These are phyloP conservation scores for Epichloe typhina DNA, from an alignment of 2,329 filamentous ascomycete genomes.

Conservation along the genomic window DNA sequence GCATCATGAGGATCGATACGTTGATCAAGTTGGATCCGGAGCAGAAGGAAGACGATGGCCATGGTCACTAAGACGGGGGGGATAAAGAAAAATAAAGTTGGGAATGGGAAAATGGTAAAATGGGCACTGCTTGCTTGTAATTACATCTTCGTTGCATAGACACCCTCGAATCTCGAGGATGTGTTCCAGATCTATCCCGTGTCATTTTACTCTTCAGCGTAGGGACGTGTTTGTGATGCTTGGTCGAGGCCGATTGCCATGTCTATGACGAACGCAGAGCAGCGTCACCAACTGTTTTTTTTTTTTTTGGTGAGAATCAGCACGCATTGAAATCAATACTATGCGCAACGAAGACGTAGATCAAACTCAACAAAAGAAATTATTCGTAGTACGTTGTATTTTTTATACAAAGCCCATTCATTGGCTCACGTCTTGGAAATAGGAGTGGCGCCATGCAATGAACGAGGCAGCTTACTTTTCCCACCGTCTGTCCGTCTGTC, in stretches of 20 bases:
- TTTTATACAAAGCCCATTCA: slow-evolving; percentile 23
- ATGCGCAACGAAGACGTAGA: not conserved
- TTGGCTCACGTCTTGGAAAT: slow-evolving; percentile 23
- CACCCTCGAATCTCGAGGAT: not conserved
- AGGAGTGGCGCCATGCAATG: slow-evolving; percentile 14
- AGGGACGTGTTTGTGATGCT: not conserved
- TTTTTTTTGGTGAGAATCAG: too few relatives aligned
- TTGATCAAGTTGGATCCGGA: slow-evolving; percentile 96
- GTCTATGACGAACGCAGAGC: not conserved
- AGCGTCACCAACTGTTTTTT: not conserved
- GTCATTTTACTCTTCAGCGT: not conserved
- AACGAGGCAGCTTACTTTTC: slow-evolving; percentile 4
- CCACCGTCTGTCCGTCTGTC: not conserved
- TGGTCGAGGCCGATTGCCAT: not conserved
- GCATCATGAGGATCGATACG: slow-evolving; percentile 98
- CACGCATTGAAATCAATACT: too few relatives aligned
- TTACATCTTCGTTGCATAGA: not conserved
- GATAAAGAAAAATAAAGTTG: not conserved
- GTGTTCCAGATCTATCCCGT: not conserved
- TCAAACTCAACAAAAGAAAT: not conserved
- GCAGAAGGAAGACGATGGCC: slow-evolving; percentile 64
- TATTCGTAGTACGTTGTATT: slow-evolving; percentile 20
- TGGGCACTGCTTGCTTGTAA: not conserved
- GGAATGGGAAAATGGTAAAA: not conserved
- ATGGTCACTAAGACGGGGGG: slow-evolving; percentile 50